Conservation (phyloP, 495 filamentous ascomycete genomes). For the Hamigera avellanea region DNA sequence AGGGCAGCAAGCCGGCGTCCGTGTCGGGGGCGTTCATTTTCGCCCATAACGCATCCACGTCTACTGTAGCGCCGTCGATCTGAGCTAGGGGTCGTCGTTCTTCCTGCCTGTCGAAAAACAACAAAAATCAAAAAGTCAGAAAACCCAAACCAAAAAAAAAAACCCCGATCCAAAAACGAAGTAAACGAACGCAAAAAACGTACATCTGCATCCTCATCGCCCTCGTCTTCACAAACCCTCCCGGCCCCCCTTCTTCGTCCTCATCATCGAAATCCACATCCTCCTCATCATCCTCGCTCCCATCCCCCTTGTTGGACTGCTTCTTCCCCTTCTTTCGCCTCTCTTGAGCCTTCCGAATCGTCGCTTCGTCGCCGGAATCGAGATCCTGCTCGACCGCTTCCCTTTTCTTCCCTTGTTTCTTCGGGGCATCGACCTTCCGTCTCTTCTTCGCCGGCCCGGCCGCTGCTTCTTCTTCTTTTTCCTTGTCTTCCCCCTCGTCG, state of each 20-base stretch:
- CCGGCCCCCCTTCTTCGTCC: constrained; percentile 55
- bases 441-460: constrained; percentile 28
- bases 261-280: constrained; percentile 46
- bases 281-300: constrained; percentile 27
- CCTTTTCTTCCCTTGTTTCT: constrained; percentile 5
- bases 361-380: constrained; percentile 69
- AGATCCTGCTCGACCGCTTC: constrained; percentile 25
- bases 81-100: constrained; percentile 50
- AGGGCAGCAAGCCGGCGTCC: constrained; percentile 6
- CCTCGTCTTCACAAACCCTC: constrained; percentile 75
- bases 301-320: constrained; percentile 19
- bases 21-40: constrained; percentile 51
- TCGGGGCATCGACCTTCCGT: constrained; percentile 24
- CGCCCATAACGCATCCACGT: constrained; percentile 84
- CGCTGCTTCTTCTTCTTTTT: constrained; percentile 18
- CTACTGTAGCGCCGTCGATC: constrained; percentile 62
- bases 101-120: constrained; percentile 38
- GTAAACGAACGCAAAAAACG: constrained; percentile 6
- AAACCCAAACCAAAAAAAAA: too few species aligned
- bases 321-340: constrained; percentile 43
- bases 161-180: constrained; percentile 1
- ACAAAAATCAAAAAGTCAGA: constrained; percentile 7
- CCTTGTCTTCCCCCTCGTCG: constrained; percentile 25
- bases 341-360: constrained; percentile 49
- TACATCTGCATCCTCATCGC: constrained; percentile 52